phyloP scores from a whole-genome alignment of 352 stramenopile genomes.

The Phytopythium oedochilum region DNA sequence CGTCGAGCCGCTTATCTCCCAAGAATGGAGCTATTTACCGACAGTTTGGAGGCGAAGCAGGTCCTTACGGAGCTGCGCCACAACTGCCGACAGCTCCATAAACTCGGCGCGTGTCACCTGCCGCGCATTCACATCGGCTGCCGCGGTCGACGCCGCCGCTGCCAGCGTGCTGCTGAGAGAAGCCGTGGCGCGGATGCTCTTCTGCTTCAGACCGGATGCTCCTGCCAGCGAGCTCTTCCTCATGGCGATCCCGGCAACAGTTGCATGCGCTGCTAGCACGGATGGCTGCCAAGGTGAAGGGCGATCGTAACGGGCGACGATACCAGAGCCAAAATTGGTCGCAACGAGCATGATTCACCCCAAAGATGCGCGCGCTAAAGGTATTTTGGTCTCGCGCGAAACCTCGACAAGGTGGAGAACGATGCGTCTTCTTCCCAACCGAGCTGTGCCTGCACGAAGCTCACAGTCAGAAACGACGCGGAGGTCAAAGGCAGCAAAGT shows the following conservation, averaged over 20 bases:
- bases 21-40: conserved; percentile 12
- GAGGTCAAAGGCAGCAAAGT: background rate
- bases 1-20: too few relatives aligned
- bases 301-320: background rate
- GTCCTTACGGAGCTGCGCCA: conserved; percentile 50
- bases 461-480: background rate
- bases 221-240: conserved; percentile 8
- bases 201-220: conserved; percentile 10
- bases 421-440: background rate
- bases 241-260: conserved; percentile 7
- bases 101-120: conserved; percentile 54
- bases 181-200: conserved; percentile 1
- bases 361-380: background rate
- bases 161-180: background rate
- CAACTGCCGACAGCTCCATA: conserved; percentile 38
- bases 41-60: conserved; percentile 26
- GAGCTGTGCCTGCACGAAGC: too few relatives aligned
- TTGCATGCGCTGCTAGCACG: too few relatives aligned
- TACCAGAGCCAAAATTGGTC: background rate
- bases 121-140: conserved; percentile 31
- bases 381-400: background rate
- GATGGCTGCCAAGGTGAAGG: background rate
- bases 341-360: background rate
- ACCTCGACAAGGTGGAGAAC: background rate
- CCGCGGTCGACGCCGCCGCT: conserved; percentile 16